Conservation (phyloP, 2,329 filamentous ascomycete species). For the Curvularia verruculosa region DNA sequence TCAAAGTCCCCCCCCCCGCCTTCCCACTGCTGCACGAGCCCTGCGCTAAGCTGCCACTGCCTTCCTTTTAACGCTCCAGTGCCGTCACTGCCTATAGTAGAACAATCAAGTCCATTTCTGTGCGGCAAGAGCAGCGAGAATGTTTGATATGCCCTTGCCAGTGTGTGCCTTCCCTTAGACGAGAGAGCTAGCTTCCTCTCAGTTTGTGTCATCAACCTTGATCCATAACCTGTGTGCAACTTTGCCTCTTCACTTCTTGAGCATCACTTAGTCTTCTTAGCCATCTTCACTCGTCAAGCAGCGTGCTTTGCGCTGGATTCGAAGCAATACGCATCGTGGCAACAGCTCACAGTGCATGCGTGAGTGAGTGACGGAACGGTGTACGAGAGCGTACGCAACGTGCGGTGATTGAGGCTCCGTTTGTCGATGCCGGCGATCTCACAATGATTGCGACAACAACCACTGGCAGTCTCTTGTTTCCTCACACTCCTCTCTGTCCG, state of each 20-base stretch:
- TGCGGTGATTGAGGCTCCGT: conserved; percentile 11
- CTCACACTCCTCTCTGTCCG: conserved; percentile 30
- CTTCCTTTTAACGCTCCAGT: background rate
- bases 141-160: conserved; percentile 5
- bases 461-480: conserved; percentile 14
- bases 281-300: conserved; percentile 1
- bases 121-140: conserved; percentile 3
- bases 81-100: background rate
- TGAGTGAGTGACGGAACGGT: conserved; percentile 12
- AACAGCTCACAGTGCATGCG: conserved; percentile 13
- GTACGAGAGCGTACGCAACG: conserved; percentile 12
- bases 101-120: background rate
- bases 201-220: background rate
- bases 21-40: background rate
- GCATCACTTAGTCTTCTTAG: conserved; percentile 14
- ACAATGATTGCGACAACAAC: conserved; percentile 25
- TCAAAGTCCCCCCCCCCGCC: background rate
- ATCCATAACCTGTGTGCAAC: background rate
- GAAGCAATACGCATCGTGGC: background rate
- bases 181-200: background rate
- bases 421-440: conserved; percentile 12
- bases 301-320: background rate
- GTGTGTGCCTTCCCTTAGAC: conserved; percentile 7
- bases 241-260: conserved; percentile 1
- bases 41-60: background rate